phyloP scores from a whole-genome alignment of 139 green algal species.

The Limnomonas spitsbergensis region DNA sequence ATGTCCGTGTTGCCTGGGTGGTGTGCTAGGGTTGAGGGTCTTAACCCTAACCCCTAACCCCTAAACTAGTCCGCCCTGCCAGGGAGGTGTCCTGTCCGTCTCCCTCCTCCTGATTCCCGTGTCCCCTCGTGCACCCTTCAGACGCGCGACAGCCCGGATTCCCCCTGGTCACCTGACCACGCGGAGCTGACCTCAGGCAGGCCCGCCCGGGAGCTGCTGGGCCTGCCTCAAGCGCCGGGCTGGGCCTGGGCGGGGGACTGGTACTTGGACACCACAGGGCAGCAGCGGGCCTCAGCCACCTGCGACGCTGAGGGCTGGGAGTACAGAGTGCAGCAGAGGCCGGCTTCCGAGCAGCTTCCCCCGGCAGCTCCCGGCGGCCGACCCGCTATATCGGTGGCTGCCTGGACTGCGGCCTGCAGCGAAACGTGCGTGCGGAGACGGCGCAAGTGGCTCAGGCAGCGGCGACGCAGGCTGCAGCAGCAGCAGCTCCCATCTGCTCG shows the following conservation, averaged over 20 bases:
- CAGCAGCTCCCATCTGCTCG: background rate
- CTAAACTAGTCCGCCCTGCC: too few species aligned
- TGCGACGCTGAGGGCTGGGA: slow-evolving; percentile 9
- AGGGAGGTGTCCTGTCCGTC: too few species aligned
- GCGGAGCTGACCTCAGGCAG: background rate
- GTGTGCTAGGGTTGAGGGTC: too few species aligned
- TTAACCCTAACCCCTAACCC: too few species aligned
- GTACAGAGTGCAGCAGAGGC: slow-evolving; percentile 7
- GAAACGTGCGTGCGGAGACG: background rate
- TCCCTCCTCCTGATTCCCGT: too few species aligned
- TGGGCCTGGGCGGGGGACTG: slow-evolving; percentile 51
- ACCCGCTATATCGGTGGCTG: background rate
- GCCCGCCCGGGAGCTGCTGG: slow-evolving; percentile 29
- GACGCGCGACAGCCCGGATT: background rate
- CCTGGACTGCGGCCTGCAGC: background rate
- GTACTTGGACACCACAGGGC: slow-evolving; percentile 6
- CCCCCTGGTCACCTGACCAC: background rate
- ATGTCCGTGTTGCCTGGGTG: too few species aligned
- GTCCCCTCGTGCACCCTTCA: too few species aligned
- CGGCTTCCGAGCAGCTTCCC: background rate
- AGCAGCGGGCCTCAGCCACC: background rate
- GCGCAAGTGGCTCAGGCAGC: slow-evolving; percentile 29
- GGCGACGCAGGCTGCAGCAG: slow-evolving; percentile 16
- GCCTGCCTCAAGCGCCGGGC: slow-evolving; percentile 37
- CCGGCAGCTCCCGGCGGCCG: background rate